Evolutionary conservation across 225 moss, liverwort and hornwort genomes (phyloP).

Genomic region (Sphagnum tenellum): DNA sequence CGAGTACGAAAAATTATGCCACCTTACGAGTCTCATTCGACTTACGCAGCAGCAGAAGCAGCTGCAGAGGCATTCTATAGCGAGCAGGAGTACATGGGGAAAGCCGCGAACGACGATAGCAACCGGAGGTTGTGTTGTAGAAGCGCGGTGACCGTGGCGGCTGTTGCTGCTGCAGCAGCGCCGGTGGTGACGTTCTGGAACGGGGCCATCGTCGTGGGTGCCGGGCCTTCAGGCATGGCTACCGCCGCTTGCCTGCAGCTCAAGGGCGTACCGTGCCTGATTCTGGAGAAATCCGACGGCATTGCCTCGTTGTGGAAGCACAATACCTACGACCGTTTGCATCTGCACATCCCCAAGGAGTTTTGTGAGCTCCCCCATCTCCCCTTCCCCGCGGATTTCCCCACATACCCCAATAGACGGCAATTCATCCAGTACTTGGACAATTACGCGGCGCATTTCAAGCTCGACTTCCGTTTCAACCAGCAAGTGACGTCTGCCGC

Average conservation of each 20-base stretch:
- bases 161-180: too few relatives aligned
- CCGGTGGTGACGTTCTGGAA: background rate
- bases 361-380: constrained; percentile 79
- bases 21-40: too few relatives aligned
- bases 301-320: constrained; percentile 85
- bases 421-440: constrained; percentile 76
- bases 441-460: constrained; percentile 42
- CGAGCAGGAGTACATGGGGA: too few relatives aligned
- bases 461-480: constrained; percentile 46
- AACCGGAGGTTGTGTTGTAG: too few relatives aligned
- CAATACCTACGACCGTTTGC: constrained; percentile 75
- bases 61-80: too few relatives aligned
- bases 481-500: constrained; percentile 37
- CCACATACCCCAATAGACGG: constrained; percentile 61
- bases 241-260: constrained; percentile 56
- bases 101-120: too few relatives aligned
- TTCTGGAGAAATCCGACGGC: constrained; percentile 64
- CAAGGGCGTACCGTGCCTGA: constrained; percentile 35
- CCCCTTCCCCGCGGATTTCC: constrained; percentile 57
- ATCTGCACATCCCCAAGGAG: constrained; percentile 85
- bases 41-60: too few relatives aligned
- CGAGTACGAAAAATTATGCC: too few relatives aligned
- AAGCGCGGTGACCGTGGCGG: too few relatives aligned
- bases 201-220: constrained; percentile 74
- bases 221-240: constrained; percentile 73